Conservation (phyloP, 352 stramenopile species). For the Albugo laibachii region DNA sequence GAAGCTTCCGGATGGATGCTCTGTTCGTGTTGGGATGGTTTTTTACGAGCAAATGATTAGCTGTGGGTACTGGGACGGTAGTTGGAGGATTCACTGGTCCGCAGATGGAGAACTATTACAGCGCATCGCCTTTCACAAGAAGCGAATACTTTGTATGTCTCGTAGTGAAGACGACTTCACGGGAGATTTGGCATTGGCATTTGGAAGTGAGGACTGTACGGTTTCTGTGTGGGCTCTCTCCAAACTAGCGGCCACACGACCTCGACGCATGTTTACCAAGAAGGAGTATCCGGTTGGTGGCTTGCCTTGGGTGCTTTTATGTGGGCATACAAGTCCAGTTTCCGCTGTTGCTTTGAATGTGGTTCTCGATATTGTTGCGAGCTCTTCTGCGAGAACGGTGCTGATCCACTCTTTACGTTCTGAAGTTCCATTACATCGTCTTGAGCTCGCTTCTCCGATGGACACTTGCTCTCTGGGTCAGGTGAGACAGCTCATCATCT, state of each 20-base stretch:
- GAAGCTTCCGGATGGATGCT: conserved; percentile 50
- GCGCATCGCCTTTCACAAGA: conserved; percentile 76
- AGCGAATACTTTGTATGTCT: conserved; percentile 71
- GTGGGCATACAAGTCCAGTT: conserved; percentile 55
- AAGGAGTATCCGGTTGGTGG: conserved; percentile 62
- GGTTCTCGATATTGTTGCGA: conserved; percentile 65
- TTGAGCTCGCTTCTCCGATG: conserved; percentile 24
- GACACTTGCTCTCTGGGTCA: not conserved
- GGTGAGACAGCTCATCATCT: conserved; percentile 58
- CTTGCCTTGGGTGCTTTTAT: conserved; percentile 59
- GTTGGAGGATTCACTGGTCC: conserved; percentile 76
- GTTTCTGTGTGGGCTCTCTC: conserved; percentile 74
- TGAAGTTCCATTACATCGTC: conserved; percentile 46
- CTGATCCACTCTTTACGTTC: conserved; percentile 57
- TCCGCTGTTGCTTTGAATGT: conserved; percentile 66
- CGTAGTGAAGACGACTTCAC: conserved; percentile 74
- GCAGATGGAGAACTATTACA: conserved; percentile 67
- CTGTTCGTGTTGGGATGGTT: conserved; percentile 57
- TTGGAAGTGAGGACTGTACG: conserved; percentile 71
- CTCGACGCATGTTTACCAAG: conserved; percentile 69
- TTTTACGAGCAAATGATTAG: conserved; percentile 83
- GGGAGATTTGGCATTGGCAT: conserved; percentile 59
- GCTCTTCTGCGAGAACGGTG: conserved; percentile 52
- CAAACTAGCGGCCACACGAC: conserved; percentile 53
- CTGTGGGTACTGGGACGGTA: conserved; percentile 75